Evolutionary conservation across 768 basidiomycete species (phyloP), one percentile per base, ranked within the genome.

Genomic region (Xerocomus potaroensis): DNA sequence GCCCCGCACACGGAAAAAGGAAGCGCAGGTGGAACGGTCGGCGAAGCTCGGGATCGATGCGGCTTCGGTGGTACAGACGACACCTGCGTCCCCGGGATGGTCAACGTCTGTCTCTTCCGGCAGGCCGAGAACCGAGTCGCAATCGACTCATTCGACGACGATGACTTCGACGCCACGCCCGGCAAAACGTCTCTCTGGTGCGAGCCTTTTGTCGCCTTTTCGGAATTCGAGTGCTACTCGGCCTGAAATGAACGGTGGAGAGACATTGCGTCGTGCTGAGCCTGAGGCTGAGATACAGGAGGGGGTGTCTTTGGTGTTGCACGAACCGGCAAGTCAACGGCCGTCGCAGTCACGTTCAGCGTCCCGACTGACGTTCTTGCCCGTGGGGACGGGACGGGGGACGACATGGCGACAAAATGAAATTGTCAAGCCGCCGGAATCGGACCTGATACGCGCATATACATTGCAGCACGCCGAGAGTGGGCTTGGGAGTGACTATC

Each of bases 401-500:
- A n/a, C 38, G 32, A 54, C 39, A 16, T 50, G 32, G 47, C 61
- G 57, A 47, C 48, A 41, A 27, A 60, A 45, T 21, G 61, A 56
- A 45, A 59, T 71, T 30, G 64, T 66, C 2, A 70, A 73, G n/a
- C 79, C 77, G 8, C 69, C 76, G 26, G 56, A 67, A 22, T 64
- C 67, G 15, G 77, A 84, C 57, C 61, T 93, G 41, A 63, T 94
- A 42, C 77, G 75, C 40, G 68, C 74, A 43, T 97, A 96, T 61
- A 82, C 88, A 18, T 71, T 97, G 65, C 91, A 95, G 64, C 68
- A 87, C 55, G 91, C 92, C 7, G 94, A 97, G 73, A 91, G 90
- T 50, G 96, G 96, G 18, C 65, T 99, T 30, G 96, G 91, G 26
- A 92, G 89, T 49, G 96, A 99, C 65, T 99, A 99, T 68, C 30